These are phyloP conservation scores for Peronospora belbahrii DNA, from an alignment of 352 stramenopile genomes.

Conservation along the genomic window DNA sequence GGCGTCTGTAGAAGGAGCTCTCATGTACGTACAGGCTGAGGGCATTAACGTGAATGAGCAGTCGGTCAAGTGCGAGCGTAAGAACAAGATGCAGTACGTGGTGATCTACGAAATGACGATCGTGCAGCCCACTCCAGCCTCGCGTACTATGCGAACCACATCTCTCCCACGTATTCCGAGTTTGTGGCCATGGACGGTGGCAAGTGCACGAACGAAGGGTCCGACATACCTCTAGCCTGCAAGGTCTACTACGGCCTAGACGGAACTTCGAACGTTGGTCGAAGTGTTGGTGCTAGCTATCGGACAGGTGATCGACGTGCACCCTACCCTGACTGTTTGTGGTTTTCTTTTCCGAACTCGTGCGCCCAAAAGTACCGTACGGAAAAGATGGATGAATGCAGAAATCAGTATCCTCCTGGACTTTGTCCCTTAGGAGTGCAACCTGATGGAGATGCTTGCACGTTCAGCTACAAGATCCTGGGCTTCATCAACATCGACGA, in stretches of 20 bases:
- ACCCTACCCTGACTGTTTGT: constrained; percentile 71
- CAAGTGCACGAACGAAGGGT: constrained; percentile 40
- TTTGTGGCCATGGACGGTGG: constrained; percentile 60
- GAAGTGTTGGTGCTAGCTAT: constrained; percentile 36
- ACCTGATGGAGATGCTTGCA: constrained; percentile 54
- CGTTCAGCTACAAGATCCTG: constrained; percentile 56
- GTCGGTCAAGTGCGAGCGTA: constrained; percentile 46
- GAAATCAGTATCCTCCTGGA: constrained; percentile 29
- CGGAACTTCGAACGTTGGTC: constrained; percentile 36
- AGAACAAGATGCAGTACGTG: constrained; percentile 66
- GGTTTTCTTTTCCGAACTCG: constrained; percentile 78
- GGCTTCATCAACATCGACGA: constrained; percentile 59
- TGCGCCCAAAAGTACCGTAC: constrained; percentile 37
- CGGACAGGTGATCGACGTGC: constrained; percentile 42
- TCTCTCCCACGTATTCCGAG: constrained; percentile 36
- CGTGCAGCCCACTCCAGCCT: constrained; percentile 46
- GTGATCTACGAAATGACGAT: constrained; percentile 68
- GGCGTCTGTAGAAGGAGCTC: constrained; percentile 46
- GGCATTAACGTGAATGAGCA: constrained; percentile 51
- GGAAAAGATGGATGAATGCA: constrained; percentile 38
- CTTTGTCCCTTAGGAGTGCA: constrained; percentile 38
- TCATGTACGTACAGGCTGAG: constrained; percentile 67
- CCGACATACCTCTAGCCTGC: constrained; percentile 31
- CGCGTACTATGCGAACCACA: constrained; percentile 38
- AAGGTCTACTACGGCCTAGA: constrained; percentile 46